phyloP scores from a whole-genome alignment of 129 eudicot species.

The Cynara cardunculus region DNA sequence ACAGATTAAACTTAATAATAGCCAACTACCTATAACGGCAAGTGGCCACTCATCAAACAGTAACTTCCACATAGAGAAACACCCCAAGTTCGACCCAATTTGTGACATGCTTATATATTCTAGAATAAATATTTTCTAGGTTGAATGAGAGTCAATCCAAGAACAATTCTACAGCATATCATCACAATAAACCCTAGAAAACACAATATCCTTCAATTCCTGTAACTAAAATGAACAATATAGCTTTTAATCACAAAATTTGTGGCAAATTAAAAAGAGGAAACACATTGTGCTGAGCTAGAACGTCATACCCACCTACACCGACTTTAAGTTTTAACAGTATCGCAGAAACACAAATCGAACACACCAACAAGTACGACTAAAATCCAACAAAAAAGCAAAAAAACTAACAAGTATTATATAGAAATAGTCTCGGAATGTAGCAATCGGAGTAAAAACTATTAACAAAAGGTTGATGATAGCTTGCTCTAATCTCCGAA shows the following conservation, averaged over 20 bases:
- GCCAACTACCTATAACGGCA: neutral
- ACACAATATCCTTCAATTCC: neutral
- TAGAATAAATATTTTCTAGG: neutral
- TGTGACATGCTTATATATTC: neutral
- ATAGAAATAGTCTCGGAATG: neutral
- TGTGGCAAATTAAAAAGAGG: neutral
- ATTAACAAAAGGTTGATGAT: neutral
- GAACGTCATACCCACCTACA: neutral
- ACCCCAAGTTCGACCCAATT: neutral
- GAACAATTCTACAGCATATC: neutral
- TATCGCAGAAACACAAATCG: neutral
- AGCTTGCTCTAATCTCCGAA: constrained; percentile 16
- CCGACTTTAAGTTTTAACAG: neutral
- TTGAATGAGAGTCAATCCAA: neutral
- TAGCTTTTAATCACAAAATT: neutral
- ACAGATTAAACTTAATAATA: neutral
- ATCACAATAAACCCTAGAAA: neutral
- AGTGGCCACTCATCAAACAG: neutral
- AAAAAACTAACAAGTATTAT: neutral
- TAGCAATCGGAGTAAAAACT: neutral
- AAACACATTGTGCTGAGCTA: neutral
- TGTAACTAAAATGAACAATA: neutral
- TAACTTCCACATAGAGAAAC: neutral
- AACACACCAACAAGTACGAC: neutral
- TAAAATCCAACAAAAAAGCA: neutral